These are phyloP conservation scores for Termitomyces heimii DNA, from an alignment of 768 basidiomycete genomes.

Conservation along the genomic window DNA sequence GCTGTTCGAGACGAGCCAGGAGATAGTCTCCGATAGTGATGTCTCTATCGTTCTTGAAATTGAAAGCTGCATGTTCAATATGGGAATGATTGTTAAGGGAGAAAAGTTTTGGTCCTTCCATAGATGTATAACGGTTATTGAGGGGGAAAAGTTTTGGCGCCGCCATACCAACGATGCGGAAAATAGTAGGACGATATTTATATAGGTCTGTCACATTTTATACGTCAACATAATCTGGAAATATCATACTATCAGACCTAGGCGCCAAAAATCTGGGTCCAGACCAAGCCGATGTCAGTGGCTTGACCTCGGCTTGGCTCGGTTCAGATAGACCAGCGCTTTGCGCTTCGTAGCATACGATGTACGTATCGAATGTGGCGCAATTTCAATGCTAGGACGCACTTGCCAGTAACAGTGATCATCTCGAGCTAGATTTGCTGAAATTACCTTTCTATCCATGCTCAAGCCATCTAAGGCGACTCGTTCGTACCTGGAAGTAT, in stretches of 20 bases:
- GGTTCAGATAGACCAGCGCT: neutral
- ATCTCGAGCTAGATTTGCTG: neutral
- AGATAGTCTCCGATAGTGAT: constrained; percentile 50
- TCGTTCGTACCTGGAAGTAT: neutral
- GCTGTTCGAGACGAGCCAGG: constrained; percentile 49
- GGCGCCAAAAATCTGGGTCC: neutral
- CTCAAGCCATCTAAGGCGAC: neutral
- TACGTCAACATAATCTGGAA: neutral
- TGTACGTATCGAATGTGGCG: neutral
- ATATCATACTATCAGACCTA: neutral
- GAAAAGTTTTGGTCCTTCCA: constrained; percentile 15
- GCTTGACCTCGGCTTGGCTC: neutral
- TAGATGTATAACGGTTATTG: too few species aligned
- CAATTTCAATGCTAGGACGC: neutral
- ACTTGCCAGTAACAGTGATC: neutral
- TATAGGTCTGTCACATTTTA: neutral
- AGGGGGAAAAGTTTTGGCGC: constrained; percentile 25
- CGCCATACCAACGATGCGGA: constrained; percentile 9
- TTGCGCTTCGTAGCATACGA: neutral
- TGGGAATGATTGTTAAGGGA: constrained; percentile 41
- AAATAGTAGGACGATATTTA: neutral
- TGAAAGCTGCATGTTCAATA: constrained; percentile 39
- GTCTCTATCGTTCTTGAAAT: constrained; percentile 32
- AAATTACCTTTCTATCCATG: neutral
- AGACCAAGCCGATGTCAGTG: neutral